phyloP scores from a whole-genome alignment of 345 rosid species.

The Brassica juncea region DNA sequence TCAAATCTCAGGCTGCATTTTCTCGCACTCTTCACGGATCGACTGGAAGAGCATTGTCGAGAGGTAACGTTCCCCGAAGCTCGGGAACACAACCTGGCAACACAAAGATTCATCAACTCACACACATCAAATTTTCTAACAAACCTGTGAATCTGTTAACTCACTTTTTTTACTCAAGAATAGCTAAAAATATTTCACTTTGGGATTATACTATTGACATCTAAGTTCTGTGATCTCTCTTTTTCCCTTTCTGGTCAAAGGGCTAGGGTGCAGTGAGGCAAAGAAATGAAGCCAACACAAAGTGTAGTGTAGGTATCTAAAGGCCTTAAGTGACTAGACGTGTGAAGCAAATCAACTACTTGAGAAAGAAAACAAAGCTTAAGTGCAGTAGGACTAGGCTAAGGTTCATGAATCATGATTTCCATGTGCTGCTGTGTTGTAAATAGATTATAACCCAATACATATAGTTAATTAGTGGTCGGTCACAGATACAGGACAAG shows the following conservation, averaged over 20 bases:
- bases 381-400: not conserved
- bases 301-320: not conserved
- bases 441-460: not conserved
- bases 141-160: not conserved
- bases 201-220: not conserved
- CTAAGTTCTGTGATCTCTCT: not conserved
- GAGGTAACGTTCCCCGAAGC: not conserved
- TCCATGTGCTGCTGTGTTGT: not conserved
- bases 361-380: not conserved
- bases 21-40: not conserved
- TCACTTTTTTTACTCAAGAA: not conserved
- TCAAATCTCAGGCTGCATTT: not conserved
- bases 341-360: not conserved
- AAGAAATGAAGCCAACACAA: not conserved
- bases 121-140: not conserved
- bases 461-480: not conserved
- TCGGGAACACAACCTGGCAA: not conserved
- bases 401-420: not conserved
- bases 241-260: not conserved
- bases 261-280: too few species aligned
- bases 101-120: not conserved
- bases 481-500: constrained; percentile 24
- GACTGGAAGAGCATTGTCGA: not conserved
- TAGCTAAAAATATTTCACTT: not conserved
- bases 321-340: not conserved